A percentile compares a stretch with the other conserved stretches of the same genome.
phyloP scores from a whole-genome alignment of 2,329 filamentous ascomycete genomes.

The Penicillium sp. region DNA sequence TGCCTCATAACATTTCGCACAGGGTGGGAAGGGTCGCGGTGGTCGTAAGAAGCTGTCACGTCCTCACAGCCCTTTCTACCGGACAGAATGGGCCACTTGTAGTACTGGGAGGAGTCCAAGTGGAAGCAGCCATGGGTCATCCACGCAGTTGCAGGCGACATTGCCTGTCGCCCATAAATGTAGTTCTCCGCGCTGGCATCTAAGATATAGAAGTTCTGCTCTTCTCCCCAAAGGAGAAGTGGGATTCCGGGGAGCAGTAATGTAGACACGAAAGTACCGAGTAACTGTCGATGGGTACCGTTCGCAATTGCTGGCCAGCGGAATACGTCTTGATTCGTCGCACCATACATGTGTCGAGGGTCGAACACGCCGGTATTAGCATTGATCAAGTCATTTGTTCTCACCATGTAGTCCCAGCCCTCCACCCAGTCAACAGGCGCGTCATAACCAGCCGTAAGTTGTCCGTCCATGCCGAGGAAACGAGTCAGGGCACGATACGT shows the following conservation, averaged over 20 bases:
- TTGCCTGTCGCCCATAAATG: conserved; percentile 61
- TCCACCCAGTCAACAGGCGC: conserved; percentile 52
- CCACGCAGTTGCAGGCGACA: conserved; percentile 61
- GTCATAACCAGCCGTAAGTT: conserved; percentile 53
- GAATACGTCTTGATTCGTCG: conserved; percentile 65
- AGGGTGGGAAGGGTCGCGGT: conserved; percentile 61
- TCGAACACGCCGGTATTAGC: conserved; percentile 60
- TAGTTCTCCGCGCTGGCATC: conserved; percentile 65
- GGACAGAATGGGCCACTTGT: conserved; percentile 55
- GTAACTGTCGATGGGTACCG: conserved; percentile 56
- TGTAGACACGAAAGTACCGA: conserved; percentile 58
- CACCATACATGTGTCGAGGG: conserved; percentile 62
- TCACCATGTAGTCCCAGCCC: conserved; percentile 55
- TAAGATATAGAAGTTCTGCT: conserved; percentile 62
- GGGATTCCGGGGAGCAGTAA: conserved; percentile 61
- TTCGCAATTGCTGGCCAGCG: conserved; percentile 57
- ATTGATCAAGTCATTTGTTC: conserved; percentile 59
- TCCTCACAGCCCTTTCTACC: conserved; percentile 56
- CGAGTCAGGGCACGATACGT: conserved; percentile 59
- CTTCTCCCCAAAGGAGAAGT: conserved; percentile 61
- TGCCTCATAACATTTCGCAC: conserved; percentile 59
- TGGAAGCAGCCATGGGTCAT: conserved; percentile 62
- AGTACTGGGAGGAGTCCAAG: conserved; percentile 56
- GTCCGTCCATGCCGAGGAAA: conserved; percentile 60
- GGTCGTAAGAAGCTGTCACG: conserved; percentile 55